phyloP scores from a whole-genome alignment of 2,329 filamentous ascomycete species.

The Dactylella cylindrospora region DNA sequence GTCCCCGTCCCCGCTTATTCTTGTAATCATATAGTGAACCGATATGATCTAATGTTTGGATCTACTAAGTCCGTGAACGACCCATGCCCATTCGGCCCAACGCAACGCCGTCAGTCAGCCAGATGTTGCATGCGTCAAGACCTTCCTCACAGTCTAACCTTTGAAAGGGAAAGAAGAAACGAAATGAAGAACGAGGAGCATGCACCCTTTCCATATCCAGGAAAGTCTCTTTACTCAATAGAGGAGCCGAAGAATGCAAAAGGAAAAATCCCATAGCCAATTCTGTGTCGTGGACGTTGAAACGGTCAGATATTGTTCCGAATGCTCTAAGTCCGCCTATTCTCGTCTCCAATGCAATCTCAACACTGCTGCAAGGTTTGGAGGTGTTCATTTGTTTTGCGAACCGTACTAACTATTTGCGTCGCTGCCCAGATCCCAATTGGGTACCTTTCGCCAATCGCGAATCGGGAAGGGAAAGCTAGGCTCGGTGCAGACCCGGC shows the following conservation, averaged over 20 bases:
- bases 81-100: conserved; percentile 29
- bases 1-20: too few species aligned
- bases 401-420: too few species aligned
- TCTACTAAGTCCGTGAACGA: conserved; percentile 22
- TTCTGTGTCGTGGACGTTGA: neutral
- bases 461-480: conserved; percentile 3
- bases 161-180: neutral
- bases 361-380: too few species aligned
- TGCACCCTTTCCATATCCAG: neutral
- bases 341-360: too few species aligned
- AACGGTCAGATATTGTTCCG: too few species aligned
- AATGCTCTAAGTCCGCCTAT: too few species aligned
- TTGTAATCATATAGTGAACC: too few species aligned
- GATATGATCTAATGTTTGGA: too few species aligned
- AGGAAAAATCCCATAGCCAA: neutral
- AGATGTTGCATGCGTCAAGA: conserved; percentile 14
- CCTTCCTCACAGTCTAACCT: conserved; percentile 19
- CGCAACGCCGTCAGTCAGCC: conserved; percentile 18
- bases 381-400: too few species aligned
- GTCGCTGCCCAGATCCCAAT: neutral
- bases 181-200: neutral
- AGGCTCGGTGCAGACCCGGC: too few species aligned
- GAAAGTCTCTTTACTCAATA: neutral
- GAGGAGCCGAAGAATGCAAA: neutral
- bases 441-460: conserved; percentile 7